Base-by-base conservation (phyloP, 2,329 filamentous ascomycete genomes). In the Neoascochyta sp. region DNA sequence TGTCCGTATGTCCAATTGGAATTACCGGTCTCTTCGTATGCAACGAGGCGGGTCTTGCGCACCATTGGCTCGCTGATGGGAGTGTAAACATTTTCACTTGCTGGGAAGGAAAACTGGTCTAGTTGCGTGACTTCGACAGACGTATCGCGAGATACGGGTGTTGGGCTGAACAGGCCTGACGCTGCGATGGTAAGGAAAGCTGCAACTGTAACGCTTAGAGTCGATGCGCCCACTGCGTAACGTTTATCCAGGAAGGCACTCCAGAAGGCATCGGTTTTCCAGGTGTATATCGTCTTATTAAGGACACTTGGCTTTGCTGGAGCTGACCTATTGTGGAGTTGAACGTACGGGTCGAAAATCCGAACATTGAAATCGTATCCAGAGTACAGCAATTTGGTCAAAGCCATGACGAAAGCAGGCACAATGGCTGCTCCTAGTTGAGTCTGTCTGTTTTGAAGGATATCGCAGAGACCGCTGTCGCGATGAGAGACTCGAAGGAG, bases 231-330 rank as follows among this genome's bases (percentile, higher is more conserved):
- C 10, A 30, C 16, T 5, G 27, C 27, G n/a, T 4, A 9, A 6
- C 27, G 17, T 14, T 13, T 16, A 22, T 9, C 10, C 11, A n/a
- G 14, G 5, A 30, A 13, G 10, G 27, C 11, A 5, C 4, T 15
- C 27, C 27, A 30, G 16, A 30, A 22, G 8, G 27, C 27, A 23
- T 30, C 11, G 9, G 27, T 23, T 13, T 23, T 30, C 27, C 20
- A 30, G 14, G 18, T 30, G 12, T 22, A 30, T 10, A 30, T 30
- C 6, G 27, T 30, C 16, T 30, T 30, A 14, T 16, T 30, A 6
- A 30, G 27, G 15, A 30, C 18, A 17, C 6, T 22, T 15, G 27
- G 20, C 16, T 22, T 22, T 23, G 27, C 18, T 5, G 6, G 14
- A 5, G 27, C 27, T 5, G 13, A 22, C 5, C 27, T 19, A 5